A percentile compares a stretch with the other conserved stretches of the same genome.
Conservation (phyloP, 2,329 filamentous ascomycete species). For the Epichloe hybrida region DNA sequence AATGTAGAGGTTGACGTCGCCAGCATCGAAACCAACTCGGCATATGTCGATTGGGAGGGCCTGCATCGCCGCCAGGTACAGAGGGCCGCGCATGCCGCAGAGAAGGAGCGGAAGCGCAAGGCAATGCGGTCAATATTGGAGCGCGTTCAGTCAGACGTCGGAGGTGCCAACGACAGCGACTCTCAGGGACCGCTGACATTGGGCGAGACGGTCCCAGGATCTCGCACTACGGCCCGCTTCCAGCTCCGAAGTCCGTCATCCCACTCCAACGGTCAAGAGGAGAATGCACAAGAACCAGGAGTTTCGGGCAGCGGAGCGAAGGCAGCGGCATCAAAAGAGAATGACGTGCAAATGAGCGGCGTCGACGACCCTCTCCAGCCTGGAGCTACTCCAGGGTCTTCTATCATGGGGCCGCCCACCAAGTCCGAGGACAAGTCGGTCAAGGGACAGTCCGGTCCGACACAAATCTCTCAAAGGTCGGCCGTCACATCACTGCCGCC, state of each 20-base stretch:
- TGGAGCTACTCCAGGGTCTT: slow-evolving; percentile 27
- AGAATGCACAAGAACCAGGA: slow-evolving; percentile 12
- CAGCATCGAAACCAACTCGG: slow-evolving; percentile 55
- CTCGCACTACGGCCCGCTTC: slow-evolving; percentile 37
- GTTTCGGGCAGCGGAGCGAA: slow-evolving; percentile 38
- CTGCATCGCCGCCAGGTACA: slow-evolving; percentile 62
- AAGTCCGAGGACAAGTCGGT: slow-evolving; percentile 21
- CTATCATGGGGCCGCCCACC: slow-evolving; percentile 36
- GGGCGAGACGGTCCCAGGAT: slow-evolving; percentile 49
- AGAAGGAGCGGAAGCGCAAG: slow-evolving; percentile 49
- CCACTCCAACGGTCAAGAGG: slow-evolving; percentile 47
- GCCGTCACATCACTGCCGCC: slow-evolving; percentile 43
- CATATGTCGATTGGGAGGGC: slow-evolving; percentile 64
- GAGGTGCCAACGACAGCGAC: slow-evolving; percentile 37
- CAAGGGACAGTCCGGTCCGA: slow-evolving; percentile 31
- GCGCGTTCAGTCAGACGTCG: slow-evolving; percentile 36
- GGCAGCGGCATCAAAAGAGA: slow-evolving; percentile 17
- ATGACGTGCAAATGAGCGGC: slow-evolving; percentile 50
- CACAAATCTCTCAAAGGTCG: slow-evolving; percentile 52
- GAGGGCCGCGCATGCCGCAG: slow-evolving; percentile 44
- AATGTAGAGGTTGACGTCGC: slow-evolving; percentile 92
- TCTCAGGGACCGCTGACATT: slow-evolving; percentile 45
- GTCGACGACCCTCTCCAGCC: slow-evolving; percentile 33
- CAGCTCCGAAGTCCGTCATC: slow-evolving; percentile 44
- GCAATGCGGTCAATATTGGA: slow-evolving; percentile 43